phyloP scores from a whole-genome alignment of 495 filamentous ascomycete genomes.

The Penicillium desertorum region DNA sequence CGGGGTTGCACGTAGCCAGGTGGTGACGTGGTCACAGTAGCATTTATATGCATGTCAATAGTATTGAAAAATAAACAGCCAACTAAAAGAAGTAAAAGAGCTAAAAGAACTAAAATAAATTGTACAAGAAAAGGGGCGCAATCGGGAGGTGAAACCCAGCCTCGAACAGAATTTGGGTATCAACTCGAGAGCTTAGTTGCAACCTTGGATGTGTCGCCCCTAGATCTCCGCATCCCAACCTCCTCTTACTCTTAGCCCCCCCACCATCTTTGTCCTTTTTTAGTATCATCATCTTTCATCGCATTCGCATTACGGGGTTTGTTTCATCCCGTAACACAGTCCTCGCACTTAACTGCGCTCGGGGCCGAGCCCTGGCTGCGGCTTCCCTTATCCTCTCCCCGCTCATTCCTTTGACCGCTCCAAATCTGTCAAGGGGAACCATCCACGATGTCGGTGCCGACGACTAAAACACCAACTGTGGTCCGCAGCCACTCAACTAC shows the following conservation, averaged over 20 bases:
- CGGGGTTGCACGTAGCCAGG: slow-evolving; percentile 1
- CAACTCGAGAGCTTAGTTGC: slow-evolving; percentile 13
- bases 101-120: neutral
- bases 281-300: neutral
- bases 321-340: neutral
- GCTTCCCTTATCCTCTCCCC: slow-evolving; percentile 20
- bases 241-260: slow-evolving; percentile 11
- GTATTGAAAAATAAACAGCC: neutral
- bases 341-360: slow-evolving; percentile 10
- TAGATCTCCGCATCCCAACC: slow-evolving; percentile 17
- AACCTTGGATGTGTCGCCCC: slow-evolving; percentile 3
- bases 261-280: slow-evolving; percentile 8
- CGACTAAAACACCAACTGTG: slow-evolving; percentile 48
- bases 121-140: slow-evolving; percentile 5
- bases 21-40: slow-evolving; percentile 14
- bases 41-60: slow-evolving; percentile 1
- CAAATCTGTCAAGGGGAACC: slow-evolving; percentile 13
- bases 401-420: slow-evolving; percentile 29
- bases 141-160: slow-evolving; percentile 8
- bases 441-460: slow-evolving; percentile 49
- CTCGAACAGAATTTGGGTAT: slow-evolving; percentile 18
- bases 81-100: neutral
- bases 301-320: slow-evolving; percentile 4
- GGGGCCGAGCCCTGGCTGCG: slow-evolving; percentile 16
- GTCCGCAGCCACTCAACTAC: slow-evolving; percentile 57